Base-by-base conservation (phyloP, 306 rosid genomes). In the Gleditsia sinensis region DNA sequence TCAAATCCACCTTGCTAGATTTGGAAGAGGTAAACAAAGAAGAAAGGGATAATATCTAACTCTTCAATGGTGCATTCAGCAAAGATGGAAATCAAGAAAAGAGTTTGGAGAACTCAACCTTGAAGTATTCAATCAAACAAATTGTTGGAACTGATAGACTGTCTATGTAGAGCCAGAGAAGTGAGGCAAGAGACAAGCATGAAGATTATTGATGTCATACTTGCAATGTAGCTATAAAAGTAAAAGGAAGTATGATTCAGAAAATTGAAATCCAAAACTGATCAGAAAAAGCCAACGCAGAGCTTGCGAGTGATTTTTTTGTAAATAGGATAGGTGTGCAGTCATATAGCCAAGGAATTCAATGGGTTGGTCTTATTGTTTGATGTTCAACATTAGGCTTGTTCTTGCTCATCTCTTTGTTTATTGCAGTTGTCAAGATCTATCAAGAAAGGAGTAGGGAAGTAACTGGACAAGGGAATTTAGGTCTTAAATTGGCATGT, bases 21-120 rank as follows among this genome's bases (percentile, higher is more conserved):
- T 63, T 75, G 61, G 34, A 74, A 24, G 46, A 54, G 37, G 43
- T 39, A 48, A 74, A 69, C 78, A 55, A 42, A 58, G 46, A 21
- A 37, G 60, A 45, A n/a, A 67, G 11, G 57, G 5, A n/a, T 64
- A 21, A 14, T 7, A 13, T 21, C 56, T 27, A 3, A 48, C 25
- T 66, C 71, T 66, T 20, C 21, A 66, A 43, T 24, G 39, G 16
- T 27, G 13, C 25, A 7, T 16, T 19, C 11, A 10, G 50, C 48
- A 21, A n/a, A 9, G 49, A 36, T 19, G 49, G 50, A 10, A 20
- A 39, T 13, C 9, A 23, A 12, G 33, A 13, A 39, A 21, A 8
- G 2, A 45, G 8, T 7, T 67, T n/a, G 40, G 13, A 67, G 36
- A 45, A 46, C 57, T 43, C 72, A 45, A 25, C 57, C 71, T 45